Percentiles rank a stretch among this genome's conserved stretches.
Conservation (phyloP, 2,329 filamentous ascomycete genomes). For the Sphaerulina musiva region DNA sequence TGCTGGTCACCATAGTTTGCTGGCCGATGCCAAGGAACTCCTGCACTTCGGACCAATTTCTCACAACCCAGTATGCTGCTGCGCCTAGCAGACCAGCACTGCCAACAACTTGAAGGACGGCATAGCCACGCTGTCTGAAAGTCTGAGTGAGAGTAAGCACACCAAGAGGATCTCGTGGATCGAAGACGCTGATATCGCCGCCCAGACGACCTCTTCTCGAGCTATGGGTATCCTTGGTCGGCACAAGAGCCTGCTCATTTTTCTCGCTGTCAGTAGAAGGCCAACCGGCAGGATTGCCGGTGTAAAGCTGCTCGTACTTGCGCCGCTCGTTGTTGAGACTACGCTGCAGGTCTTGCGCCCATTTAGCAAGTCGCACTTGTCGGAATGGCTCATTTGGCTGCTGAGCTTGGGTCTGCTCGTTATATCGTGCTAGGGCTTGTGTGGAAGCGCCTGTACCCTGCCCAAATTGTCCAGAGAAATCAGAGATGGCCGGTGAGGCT, state of each 20-base stretch:
- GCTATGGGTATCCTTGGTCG: conserved; percentile 27
- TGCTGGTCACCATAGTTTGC: conserved; percentile 11
- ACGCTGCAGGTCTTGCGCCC: conserved; percentile 73
- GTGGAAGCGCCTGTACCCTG: conserved; percentile 14
- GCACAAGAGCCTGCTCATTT: conserved; percentile 21
- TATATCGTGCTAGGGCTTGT: conserved; percentile 52
- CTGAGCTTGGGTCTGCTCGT: conserved; percentile 43
- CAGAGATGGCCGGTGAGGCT: conserved; percentile 28
- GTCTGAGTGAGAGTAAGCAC: conserved; percentile 57
- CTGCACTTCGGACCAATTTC: conserved; percentile 29
- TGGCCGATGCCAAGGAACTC: conserved; percentile 23
- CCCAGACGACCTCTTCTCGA: conserved; percentile 28
- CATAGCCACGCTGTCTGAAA: conserved; percentile 57
- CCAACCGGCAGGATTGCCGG: conserved; percentile 54
- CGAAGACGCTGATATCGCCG: conserved; percentile 36
- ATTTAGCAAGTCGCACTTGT: conserved; percentile 68
- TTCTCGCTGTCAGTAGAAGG: conserved; percentile 48
- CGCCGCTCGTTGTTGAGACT: conserved; percentile 68
- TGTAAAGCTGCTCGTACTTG: conserved; percentile 56
- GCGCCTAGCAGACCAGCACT: conserved; percentile 69
- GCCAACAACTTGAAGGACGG: conserved; percentile 66
- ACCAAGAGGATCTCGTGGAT: conserved; percentile 70
- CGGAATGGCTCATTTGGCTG: conserved; percentile 53
- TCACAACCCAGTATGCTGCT: conserved; percentile 42
- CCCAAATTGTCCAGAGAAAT: conserved; percentile 15